A percentile compares a stretch with the other conserved stretches of the same genome.
Conservation (phyloP, 305 asterid species). For the Solanum chacoense region DNA sequence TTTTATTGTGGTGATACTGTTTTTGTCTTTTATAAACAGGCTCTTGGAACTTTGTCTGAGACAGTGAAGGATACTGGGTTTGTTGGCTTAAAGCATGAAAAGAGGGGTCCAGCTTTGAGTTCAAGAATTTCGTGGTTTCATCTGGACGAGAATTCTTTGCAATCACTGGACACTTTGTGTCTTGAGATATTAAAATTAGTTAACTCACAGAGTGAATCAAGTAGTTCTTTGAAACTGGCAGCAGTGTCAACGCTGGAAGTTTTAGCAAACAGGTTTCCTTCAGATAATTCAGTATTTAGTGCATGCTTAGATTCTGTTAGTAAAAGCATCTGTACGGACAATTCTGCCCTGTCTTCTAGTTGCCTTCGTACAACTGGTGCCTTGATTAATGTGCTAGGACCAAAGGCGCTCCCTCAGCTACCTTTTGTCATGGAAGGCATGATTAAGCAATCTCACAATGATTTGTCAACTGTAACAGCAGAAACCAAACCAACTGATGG, state of each 20-base stretch:
- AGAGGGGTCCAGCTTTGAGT: slow-evolving; percentile 33
- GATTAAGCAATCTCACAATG: slow-evolving; percentile 35
- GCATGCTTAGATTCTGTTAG: slow-evolving; percentile 63
- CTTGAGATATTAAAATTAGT: slow-evolving; percentile 44
- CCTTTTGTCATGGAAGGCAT: slow-evolving; percentile 56
- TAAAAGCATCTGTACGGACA: slow-evolving; percentile 44
- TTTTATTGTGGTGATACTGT: not conserved
- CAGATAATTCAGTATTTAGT: slow-evolving; percentile 45
- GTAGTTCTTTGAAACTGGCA: slow-evolving; percentile 49
- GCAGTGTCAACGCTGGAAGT: slow-evolving; percentile 69
- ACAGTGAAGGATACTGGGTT: slow-evolving; percentile 49
- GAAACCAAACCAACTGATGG: slow-evolving; percentile 14
- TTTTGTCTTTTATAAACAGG: slow-evolving; percentile 29
- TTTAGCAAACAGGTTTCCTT: slow-evolving; percentile 47
- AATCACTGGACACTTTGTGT: slow-evolving; percentile 41
- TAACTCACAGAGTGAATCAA: slow-evolving; percentile 35
- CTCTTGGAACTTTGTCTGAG: slow-evolving; percentile 71
- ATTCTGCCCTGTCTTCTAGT: slow-evolving; percentile 50
- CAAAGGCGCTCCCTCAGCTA: slow-evolving; percentile 65
- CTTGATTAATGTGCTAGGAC: slow-evolving; percentile 73
- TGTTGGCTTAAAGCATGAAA: slow-evolving; percentile 23
- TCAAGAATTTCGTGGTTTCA: slow-evolving; percentile 51
- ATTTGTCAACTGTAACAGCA: slow-evolving; percentile 15
- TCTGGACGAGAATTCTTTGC: slow-evolving; percentile 37
- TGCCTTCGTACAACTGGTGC: slow-evolving; percentile 77